Evolutionary conservation across 2,329 filamentous ascomycete species (phyloP).

Genomic region (Sphaerulina musiva): DNA sequence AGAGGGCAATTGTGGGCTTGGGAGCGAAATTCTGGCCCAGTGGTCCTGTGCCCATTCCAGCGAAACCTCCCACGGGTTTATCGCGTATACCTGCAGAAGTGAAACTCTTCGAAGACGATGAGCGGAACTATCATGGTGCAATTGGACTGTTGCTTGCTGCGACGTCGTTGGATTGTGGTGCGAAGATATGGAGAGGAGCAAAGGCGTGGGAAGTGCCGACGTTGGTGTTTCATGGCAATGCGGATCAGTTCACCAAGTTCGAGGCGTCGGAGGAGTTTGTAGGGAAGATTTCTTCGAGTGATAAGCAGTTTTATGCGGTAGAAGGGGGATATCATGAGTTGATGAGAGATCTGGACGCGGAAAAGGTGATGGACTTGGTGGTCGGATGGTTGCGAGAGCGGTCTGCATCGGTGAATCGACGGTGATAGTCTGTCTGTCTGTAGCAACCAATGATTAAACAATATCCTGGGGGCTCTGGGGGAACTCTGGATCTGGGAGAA

Average conservation of each 20-base stretch:
- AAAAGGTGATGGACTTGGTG: not conserved
- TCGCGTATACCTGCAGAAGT: not conserved
- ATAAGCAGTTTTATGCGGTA: not conserved
- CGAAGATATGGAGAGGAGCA: not conserved
- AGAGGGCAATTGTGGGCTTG: not conserved
- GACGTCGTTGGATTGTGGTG: not conserved
- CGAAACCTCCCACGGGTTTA: not conserved
- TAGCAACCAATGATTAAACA: too few relatives aligned
- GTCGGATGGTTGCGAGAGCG: not conserved
- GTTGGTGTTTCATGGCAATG: not conserved
- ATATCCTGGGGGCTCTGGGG: too few relatives aligned
- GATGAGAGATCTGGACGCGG: not conserved
- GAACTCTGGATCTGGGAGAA: too few relatives aligned
- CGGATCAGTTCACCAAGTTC: not conserved
- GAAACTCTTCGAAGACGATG: not conserved
- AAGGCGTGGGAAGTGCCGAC: not conserved
- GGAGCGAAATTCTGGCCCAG: not conserved
- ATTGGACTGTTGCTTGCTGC: not conserved
- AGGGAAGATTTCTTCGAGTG: not conserved
- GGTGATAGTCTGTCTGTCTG: too few relatives aligned
- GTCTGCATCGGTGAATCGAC: not conserved
- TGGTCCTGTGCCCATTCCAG: not conserved
- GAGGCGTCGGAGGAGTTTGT: not conserved
- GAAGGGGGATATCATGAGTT: not conserved
- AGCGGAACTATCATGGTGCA: not conserved